Base-by-base conservation (phyloP, 257 asterid species). In the Primulina tabacum region DNA sequence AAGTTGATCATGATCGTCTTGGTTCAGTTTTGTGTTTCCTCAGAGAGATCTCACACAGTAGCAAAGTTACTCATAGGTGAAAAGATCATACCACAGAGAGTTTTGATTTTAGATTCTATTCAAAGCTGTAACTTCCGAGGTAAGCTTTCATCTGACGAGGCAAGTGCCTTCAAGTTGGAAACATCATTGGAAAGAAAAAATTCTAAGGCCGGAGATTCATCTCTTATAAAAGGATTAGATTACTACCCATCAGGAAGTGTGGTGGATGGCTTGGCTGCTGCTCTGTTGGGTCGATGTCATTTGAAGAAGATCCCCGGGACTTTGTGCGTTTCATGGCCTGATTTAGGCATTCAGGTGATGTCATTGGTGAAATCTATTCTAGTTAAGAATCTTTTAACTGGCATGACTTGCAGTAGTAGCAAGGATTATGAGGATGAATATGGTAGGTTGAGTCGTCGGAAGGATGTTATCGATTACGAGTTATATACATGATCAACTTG, bases 211-310 rank as follows among this genome's bases (percentile, higher is more conserved):
- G 80, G 75, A 47, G 79, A 71, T 56, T 77, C 82, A 10, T 74
- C 73, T 0, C 71, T 87, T 30, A 67, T 92, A 7, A 86, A 84
- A 67, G 86, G 85, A n/a, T 18, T 90, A 17, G 92, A 84, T 53
- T 89, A 88, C 75, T 85, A 85, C 71, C 98, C 98, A 14, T 94
- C 99, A 10, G 99, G 99, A 70, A 94, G 99, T 76, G 79, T 94
- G 79, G 88, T 89, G 33, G 98, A 92, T 72, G 98, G 98, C 60
- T 40, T 95, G 76, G 92, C 78, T 3, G 97, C 97, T 73, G 96
- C 99, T 61, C 72, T 92, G 30, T 78, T 92, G 86, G 82, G 88
- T 71, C 87, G 86, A 43, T 95, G 98, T 47, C 83, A 91, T 65
- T 35, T 88, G 83, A 84, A 85, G 87, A 88, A 83, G 77, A 85